Conservation (phyloP, 345 rosid species). For the Eucalyptus erythrocorys region DNA sequence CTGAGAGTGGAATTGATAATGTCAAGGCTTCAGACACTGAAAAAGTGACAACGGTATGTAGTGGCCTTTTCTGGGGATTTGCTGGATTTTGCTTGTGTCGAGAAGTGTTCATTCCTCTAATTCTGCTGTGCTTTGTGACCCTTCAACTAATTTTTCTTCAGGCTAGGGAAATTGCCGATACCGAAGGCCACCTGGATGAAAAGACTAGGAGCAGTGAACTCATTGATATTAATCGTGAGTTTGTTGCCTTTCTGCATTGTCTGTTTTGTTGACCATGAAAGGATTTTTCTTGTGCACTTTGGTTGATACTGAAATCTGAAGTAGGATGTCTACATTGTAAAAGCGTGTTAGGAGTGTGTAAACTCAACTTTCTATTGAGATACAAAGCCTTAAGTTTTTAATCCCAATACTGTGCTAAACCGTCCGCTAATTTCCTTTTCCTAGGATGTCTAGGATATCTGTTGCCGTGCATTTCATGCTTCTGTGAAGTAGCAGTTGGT, state of each 20-base stretch:
- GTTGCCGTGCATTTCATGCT: not conserved
- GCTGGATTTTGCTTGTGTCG: not conserved
- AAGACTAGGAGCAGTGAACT: conserved; percentile 19
- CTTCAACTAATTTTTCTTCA: not conserved
- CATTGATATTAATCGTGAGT: conserved; percentile 55
- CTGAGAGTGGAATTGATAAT: conserved; percentile 42
- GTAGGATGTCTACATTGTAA: not conserved
- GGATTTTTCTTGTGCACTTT: not conserved
- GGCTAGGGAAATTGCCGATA: conserved; percentile 12
- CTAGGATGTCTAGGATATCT: not conserved
- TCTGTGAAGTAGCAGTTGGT: not conserved
- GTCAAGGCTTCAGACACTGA: conserved; percentile 28
- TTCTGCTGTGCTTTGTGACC: not conserved
- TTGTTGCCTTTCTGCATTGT: not conserved
- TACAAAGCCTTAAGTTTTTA: not conserved
- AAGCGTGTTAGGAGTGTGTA: not conserved
- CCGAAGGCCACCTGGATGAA: conserved; percentile 31
- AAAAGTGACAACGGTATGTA: conserved; percentile 28
- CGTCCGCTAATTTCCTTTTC: not conserved
- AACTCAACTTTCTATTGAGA: not conserved
- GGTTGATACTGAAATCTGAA: not conserved
- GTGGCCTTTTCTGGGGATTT: not conserved
- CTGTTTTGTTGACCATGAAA: not conserved
- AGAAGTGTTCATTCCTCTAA: not conserved
- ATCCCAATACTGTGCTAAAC: not conserved